Evolutionary conservation across 1,284 basidiomycete genomes (phyloP).

Genomic region (Mycena sp.): DNA sequence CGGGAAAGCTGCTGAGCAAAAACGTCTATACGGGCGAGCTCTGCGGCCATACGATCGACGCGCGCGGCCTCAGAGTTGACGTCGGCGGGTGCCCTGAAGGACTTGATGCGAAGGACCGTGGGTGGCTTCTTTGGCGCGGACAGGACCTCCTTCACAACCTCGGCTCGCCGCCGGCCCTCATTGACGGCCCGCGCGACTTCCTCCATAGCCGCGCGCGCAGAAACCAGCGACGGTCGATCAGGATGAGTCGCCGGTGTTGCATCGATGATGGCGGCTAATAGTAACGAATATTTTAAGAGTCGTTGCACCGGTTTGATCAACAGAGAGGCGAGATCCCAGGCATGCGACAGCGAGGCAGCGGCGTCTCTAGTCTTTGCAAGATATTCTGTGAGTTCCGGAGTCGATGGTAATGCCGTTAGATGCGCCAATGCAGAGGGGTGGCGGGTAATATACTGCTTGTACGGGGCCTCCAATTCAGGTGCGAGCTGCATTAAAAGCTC

Average conservation of each 20-base stretch:
- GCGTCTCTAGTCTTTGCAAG: conserved; percentile 74
- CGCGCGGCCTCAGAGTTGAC: conserved; percentile 62
- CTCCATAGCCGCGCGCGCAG: conserved; percentile 77
- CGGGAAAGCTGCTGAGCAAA: conserved; percentile 70
- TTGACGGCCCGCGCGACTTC: conserved; percentile 88
- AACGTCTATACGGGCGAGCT: conserved; percentile 60
- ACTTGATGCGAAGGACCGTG: conserved; percentile 27
- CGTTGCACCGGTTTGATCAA: conserved; percentile 94
- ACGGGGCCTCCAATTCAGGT: conserved; percentile 80
- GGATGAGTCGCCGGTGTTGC: conserved; percentile 82
- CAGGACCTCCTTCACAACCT: conserved; percentile 83
- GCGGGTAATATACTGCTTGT: conserved; percentile 88
- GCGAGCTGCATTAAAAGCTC: conserved; percentile 81
- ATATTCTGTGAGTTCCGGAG: conserved; percentile 70
- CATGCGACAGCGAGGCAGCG: conserved; percentile 81
- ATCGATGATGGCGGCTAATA: conserved; percentile 82
- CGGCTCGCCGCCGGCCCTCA: conserved; percentile 85
- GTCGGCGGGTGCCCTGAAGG: conserved; percentile 33
- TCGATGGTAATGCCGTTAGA: conserved; percentile 65
- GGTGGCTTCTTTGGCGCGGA: conserved; percentile 28
- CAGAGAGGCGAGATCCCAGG: conserved; percentile 94
- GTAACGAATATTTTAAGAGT: conserved; percentile 91
- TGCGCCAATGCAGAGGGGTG: conserved; percentile 83
- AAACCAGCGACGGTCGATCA: conserved; percentile 73
- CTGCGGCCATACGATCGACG: conserved; percentile 63